These are phyloP conservation scores for Pugionium dolabratum DNA, from an alignment of 345 rosid species.

Conservation along the genomic window DNA sequence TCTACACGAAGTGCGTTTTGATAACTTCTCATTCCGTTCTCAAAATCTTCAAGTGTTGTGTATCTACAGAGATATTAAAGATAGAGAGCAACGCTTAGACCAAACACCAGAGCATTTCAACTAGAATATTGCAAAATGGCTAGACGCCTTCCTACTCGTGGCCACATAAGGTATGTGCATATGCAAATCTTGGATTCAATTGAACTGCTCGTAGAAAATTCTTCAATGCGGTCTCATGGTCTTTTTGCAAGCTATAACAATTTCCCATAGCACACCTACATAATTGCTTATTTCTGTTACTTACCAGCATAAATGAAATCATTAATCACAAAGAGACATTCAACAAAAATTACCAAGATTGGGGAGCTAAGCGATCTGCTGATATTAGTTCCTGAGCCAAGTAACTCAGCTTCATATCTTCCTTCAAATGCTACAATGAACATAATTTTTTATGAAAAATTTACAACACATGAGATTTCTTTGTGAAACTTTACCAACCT, in stretches of 20 bases:
- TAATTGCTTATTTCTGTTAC: constrained; percentile 8
- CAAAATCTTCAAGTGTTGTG: constrained; percentile 91
- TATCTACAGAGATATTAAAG: constrained; percentile 51
- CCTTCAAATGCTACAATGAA: constrained; percentile 87
- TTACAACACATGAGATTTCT: background rate
- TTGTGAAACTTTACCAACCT: constrained; percentile 6
- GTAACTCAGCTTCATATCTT: constrained; percentile 97
- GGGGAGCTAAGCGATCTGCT: constrained; percentile 95
- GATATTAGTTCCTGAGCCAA: constrained; percentile 88
- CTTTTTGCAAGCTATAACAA: constrained; percentile 96
- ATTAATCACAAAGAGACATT: constrained; percentile 11
- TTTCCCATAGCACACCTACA: constrained; percentile 99
- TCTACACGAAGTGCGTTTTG: constrained; percentile 90
- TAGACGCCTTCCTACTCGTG: constrained; percentile 70
- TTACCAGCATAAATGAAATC: background rate
- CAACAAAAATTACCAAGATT: constrained; percentile 67
- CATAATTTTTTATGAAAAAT: background rate
- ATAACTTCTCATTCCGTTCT: constrained; percentile 89
- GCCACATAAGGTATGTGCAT: constrained; percentile 93
- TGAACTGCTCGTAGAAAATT: constrained; percentile 91
- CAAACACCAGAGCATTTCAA: constrained; percentile 12
- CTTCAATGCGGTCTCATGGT: constrained; percentile 95
- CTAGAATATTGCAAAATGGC: background rate
- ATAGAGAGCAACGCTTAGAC: constrained; percentile 19
- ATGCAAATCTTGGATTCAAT: constrained; percentile 84